Percentiles rank a stretch among this genome's conserved stretches.
phyloP scores from a whole-genome alignment of 2,329 filamentous ascomycete genomes.

The Botryotinia narcissicola region DNA sequence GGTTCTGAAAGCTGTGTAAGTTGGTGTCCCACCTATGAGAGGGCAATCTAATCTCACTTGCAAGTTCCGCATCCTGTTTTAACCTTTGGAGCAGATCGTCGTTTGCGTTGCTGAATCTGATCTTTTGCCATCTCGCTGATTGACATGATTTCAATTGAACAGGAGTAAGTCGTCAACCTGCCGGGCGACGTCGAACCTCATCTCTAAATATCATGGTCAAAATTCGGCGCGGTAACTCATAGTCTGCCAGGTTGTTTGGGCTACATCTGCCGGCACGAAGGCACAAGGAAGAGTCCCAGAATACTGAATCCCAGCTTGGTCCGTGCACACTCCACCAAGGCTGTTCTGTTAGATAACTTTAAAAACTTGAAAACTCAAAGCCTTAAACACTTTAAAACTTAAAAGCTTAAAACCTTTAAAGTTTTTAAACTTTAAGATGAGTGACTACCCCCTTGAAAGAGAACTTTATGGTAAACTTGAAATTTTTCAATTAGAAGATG shows the following conservation, averaged over 20 bases:
- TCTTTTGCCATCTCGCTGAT: not conserved
- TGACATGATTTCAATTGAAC: not conserved
- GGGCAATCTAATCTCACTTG: not conserved
- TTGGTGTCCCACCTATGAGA: not conserved
- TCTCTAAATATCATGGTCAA: not conserved
- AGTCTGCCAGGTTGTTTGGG: not conserved
- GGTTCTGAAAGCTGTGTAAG: not conserved
- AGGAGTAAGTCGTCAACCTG: not conserved
- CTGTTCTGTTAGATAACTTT: not conserved
- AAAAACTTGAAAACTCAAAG: too few species aligned
- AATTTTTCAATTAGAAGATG: not conserved
- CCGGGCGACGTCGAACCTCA: not conserved
- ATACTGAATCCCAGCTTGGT: not conserved
- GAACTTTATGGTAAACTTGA: not conserved
- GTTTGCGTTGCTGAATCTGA: not conserved
- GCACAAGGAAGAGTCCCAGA: not conserved
- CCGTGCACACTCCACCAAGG: not conserved
- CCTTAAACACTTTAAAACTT: too few species aligned
- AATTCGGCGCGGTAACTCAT: not conserved
- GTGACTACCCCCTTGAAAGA: too few species aligned
- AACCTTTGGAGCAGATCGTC: not conserved
- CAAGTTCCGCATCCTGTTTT: not conserved
- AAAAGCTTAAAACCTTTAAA: too few species aligned
- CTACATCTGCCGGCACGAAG: not conserved
- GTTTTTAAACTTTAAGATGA: too few species aligned